phyloP scores from a whole-genome alignment of 2,329 filamentous ascomycete genomes.

The Talaromyces marneffei region DNA sequence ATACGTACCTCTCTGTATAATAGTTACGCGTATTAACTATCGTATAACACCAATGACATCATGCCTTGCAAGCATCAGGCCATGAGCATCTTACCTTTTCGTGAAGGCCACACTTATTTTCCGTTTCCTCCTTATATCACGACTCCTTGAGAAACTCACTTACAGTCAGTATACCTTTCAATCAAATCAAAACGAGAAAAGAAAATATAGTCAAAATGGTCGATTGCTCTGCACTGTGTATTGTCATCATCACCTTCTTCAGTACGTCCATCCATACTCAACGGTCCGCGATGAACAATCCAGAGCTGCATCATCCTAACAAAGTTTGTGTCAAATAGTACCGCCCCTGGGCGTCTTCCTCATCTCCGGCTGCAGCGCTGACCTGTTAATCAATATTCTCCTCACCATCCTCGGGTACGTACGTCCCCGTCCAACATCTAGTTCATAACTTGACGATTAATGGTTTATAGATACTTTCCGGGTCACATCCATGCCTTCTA shows the following conservation, averaged over 20 bases:
- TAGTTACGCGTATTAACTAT: neutral
- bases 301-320: constrained; percentile 2
- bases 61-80: neutral
- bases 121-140: neutral
- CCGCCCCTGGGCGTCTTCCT: constrained; percentile 60
- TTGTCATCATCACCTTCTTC: constrained; percentile 45
- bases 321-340: constrained; percentile 41
- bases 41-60: neutral
- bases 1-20: no score
- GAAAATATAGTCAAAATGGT: constrained; percentile 6
- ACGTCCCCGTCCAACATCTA: neutral
- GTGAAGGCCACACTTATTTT: neutral
- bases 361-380: constrained; percentile 60
- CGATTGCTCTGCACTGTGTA: constrained; percentile 14
- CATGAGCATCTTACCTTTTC: neutral
- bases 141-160: neutral
- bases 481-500: constrained; percentile 79
- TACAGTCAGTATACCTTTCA: neutral
- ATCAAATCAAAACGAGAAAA: neutral
- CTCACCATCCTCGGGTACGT: constrained; percentile 59
- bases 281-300: neutral
- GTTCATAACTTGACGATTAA: neutral
- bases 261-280: constrained; percentile 24
- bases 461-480: constrained; percentile 56
- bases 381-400: constrained; percentile 62